Conservation (phyloP, 768 basidiomycete genomes). For the Lyophyllum semitale region DNA sequence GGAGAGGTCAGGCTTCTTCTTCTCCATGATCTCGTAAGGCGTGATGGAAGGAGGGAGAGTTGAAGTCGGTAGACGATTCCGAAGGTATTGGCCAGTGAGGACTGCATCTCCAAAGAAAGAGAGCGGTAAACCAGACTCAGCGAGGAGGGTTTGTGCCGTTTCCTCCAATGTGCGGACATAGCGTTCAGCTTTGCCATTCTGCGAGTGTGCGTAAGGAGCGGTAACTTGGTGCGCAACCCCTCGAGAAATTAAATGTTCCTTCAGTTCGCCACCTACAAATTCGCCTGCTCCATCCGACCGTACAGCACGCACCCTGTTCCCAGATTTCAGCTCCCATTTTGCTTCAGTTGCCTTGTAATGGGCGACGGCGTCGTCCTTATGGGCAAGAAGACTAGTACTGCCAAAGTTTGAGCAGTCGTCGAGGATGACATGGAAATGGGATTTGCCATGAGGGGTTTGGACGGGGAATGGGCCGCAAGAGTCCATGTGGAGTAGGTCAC, state of each 20-base stretch:
- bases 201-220: constrained; percentile 15
- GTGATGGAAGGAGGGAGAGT: constrained; percentile 18
- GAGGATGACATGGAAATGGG: constrained; percentile 11
- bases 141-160: not conserved
- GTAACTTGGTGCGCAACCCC: constrained; percentile 24
- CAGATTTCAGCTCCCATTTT: constrained; percentile 3
- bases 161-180: constrained; percentile 1
- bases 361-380: constrained; percentile 9
- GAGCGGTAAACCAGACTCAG: constrained; percentile 15
- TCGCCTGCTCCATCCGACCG: not conserved
- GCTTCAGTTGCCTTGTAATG: not conserved
- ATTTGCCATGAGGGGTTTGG: constrained; percentile 11
- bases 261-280: not conserved
- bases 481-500: constrained; percentile 27
- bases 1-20: constrained; percentile 20
- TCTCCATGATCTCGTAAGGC: constrained; percentile 19
- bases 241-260: not conserved
- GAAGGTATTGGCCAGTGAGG: constrained; percentile 17
- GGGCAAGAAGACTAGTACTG: constrained; percentile 2
- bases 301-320: not conserved
- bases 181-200: constrained; percentile 9
- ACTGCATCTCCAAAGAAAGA: constrained; percentile 25
- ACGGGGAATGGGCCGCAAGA: constrained; percentile 24
- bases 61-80: constrained; percentile 21
- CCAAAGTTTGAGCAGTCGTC: constrained; percentile 23